phyloP scores from a whole-genome alignment of 2,329 filamentous ascomycete genomes.

The Aspergillus sp. region DNA sequence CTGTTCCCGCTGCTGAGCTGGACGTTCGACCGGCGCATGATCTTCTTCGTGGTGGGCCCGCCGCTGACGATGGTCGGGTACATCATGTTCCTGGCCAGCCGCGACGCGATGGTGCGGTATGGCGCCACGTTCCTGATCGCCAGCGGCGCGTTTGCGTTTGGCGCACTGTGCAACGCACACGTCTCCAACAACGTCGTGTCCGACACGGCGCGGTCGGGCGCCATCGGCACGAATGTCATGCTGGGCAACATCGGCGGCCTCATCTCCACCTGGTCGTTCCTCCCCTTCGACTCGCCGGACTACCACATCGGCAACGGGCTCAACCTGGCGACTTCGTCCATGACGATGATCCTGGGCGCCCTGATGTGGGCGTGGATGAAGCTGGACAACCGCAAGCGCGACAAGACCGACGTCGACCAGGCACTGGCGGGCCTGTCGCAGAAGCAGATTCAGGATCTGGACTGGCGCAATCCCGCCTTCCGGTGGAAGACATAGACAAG shows the following conservation, averaged over 20 bases:
- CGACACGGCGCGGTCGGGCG: constrained; percentile 66
- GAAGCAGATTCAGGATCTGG: constrained; percentile 59
- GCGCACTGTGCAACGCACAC: constrained; percentile 66
- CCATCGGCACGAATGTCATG: constrained; percentile 70
- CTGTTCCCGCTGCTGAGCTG: constrained; percentile 62
- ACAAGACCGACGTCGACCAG: constrained; percentile 53
- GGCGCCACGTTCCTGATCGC: constrained; percentile 70
- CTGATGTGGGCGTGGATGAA: constrained; percentile 60
- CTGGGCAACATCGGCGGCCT: constrained; percentile 69
- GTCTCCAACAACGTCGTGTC: constrained; percentile 69
- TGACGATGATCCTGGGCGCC: constrained; percentile 54
- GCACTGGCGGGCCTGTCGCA: constrained; percentile 56
- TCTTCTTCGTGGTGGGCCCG: constrained; percentile 60
- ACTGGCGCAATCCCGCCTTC: constrained; percentile 62
- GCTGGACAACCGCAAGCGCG: constrained; percentile 60
- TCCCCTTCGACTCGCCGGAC: constrained; percentile 63
- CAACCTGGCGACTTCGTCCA: constrained; percentile 62
- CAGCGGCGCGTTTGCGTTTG: constrained; percentile 62
- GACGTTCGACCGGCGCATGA: constrained; percentile 58
- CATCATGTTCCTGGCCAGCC: constrained; percentile 65
- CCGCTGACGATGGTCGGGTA: constrained; percentile 69
- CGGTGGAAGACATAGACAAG: constrained; percentile 10
- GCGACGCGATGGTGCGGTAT: constrained; percentile 57
- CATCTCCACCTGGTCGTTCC: constrained; percentile 64
- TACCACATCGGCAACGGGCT: constrained; percentile 71